These are phyloP conservation scores for Colletotrichum nymphaeae DNA, from an alignment of 2,329 filamentous ascomycete genomes.

Conservation along the genomic window DNA sequence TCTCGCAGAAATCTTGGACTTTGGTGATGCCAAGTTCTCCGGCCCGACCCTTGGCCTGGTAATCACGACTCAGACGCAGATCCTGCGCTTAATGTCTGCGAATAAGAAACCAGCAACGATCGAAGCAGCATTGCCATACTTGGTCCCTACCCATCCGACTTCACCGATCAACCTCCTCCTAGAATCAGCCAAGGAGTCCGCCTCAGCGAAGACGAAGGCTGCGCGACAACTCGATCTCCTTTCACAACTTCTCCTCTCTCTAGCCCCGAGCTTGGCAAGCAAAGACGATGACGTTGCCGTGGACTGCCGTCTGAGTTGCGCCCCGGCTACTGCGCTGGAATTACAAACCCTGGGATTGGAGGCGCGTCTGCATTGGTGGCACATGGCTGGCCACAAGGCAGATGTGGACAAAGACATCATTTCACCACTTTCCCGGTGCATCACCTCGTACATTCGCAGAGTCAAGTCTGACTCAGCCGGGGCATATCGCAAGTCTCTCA, in stretches of 20 bases:
- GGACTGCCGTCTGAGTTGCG: slow-evolving; percentile 65
- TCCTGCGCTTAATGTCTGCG: slow-evolving; percentile 71
- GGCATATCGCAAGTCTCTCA: slow-evolving; percentile 53
- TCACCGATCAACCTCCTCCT: slow-evolving; percentile 71
- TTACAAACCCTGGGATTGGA: slow-evolving; percentile 74
- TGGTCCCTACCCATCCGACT: slow-evolving; percentile 62
- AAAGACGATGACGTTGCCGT: slow-evolving; percentile 69
- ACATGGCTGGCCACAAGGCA: slow-evolving; percentile 67
- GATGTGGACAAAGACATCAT: slow-evolving; percentile 73
- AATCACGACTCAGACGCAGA: slow-evolving; percentile 73
- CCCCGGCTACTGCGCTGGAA: slow-evolving; percentile 68
- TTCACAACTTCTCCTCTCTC: slow-evolving; percentile 71
- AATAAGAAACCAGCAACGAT: slow-evolving; percentile 69
- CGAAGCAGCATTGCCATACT: slow-evolving; percentile 65
- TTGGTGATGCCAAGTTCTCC: slow-evolving; percentile 57
- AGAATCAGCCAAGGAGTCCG: slow-evolving; percentile 53
- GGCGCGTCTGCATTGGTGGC: slow-evolving; percentile 74
- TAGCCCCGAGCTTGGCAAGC: slow-evolving; percentile 75
- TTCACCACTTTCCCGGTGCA: slow-evolving; percentile 72
- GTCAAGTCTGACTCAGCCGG: slow-evolving; percentile 46
- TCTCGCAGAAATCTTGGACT: slow-evolving; percentile 72
- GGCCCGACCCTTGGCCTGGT: slow-evolving; percentile 63
- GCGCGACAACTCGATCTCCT: slow-evolving; percentile 75
- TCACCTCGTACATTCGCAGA: slow-evolving; percentile 70
- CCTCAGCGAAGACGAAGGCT: slow-evolving; percentile 65